Base-by-base conservation (phyloP, 441 rosid genomes). In the Adansonia madagascariensis region DNA sequence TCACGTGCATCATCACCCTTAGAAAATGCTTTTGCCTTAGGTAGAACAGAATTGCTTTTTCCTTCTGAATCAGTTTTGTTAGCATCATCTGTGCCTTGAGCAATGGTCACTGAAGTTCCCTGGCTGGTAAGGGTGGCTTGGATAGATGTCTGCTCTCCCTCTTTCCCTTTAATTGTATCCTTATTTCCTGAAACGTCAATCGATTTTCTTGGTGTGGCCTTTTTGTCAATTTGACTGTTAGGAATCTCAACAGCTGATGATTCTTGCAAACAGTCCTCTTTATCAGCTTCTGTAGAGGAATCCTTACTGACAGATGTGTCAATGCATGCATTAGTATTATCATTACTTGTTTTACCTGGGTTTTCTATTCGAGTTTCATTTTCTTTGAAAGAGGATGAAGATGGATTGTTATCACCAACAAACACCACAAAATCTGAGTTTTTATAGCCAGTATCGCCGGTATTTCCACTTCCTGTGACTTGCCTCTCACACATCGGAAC, bases 81-180 rank as follows among this genome's bases (percentile, higher is more conserved):
- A 31, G 35, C 35, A 74, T 72, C 86, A 60, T 83, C 84, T 24
- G 75, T 80, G 65, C 55, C 79, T 82, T 82, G 88, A 81, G 82
- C 77, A 71, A 67, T 55, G 71, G 80, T 63, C 9, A 24, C 73
- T 3, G 73, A 70, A 76, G 75, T 83, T 82, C 80, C 92, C 69
- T 82, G 85, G 81, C 80, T n/a, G n/a, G n/a, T n/a, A n/a, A n/a
- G n/a, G n/a, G n/a, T n/a, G 50, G 73, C 83, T 80, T 83, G 82
- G 56, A 79, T 78, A 77, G 82, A 71, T 68, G 87, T 56, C 11
- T 64, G 81, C 52, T 86, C 91, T 31, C 66, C 72, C 63, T 77
- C 91, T 63, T 71, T 77, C 62, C 64, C 66, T 53, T 75, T 46
- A 0, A 18, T 35, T 59, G 52, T 81, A 77, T 85, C 89, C 57